Base-by-base conservation (phyloP, 305 asterid species). In the Fraxinus angustifolia region DNA sequence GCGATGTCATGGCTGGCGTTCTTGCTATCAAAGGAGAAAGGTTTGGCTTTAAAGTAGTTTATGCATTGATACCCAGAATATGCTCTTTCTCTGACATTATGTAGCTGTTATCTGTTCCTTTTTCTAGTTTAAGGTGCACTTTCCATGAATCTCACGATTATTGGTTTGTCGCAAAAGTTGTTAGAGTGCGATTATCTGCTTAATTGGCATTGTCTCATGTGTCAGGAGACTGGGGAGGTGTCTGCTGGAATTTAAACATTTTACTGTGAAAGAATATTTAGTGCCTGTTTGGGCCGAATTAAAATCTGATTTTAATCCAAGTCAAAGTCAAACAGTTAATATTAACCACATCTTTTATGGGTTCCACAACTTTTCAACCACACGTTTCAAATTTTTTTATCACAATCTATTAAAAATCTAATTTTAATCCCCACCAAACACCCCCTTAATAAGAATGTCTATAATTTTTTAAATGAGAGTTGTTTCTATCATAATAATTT, bases 1-100 rank as follows among this genome's bases (percentile, higher is more conserved):
- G 97, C 78, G 97, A 96, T 86, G 85, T 93, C 81, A 93, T 96
- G 97, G 97, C 91, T 11, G 99, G 97, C 3, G 89, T 90, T 73
- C 94, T 93, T 85, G 88, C 94, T 73, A 81, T 95, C 50, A 94
- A 88, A 87, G 97, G 94, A 80, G 95, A 94, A 85, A 93, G 94
- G 98, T 92, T 72, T 70, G 81, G 6, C 31, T 28, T 6, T 19
- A 34, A 28, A 53, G 34, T 14, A 35, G 48, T 31, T 79, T 34
- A 45, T 5, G 19, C 65, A 79, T 4, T 28, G 30, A 65, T 36
- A 65, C 33, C 33, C 34, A 8, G 31, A 23, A 62, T 62, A 23
- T 62, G 71, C n/a, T 21, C 17, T 58, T 28, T 58, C 68, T 58
- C 6, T 19, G 30, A 17, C 28, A 2, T 58, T 7, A 58, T 58